These are phyloP conservation scores for Polygonum aviculare DNA, from an alignment of 148 eudicot genomes.

Conservation along the genomic window DNA sequence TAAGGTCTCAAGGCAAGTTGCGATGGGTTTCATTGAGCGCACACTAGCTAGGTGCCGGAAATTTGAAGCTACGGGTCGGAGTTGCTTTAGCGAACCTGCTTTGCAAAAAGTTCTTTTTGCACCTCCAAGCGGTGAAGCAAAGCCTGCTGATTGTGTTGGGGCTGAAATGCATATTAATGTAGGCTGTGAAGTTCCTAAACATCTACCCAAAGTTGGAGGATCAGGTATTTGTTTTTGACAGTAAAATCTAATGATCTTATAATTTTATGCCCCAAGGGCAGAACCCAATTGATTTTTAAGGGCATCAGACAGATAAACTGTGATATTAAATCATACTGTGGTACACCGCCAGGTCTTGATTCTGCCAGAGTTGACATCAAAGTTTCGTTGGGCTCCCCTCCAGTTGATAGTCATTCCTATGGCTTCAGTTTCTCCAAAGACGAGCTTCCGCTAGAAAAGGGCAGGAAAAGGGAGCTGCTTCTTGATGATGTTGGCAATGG, in stretches of 20 bases:
- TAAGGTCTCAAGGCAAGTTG: slow-evolving; percentile 46
- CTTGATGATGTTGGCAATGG: slow-evolving; percentile 32
- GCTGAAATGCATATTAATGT: slow-evolving; percentile 11
- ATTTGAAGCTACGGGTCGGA: slow-evolving; percentile 38
- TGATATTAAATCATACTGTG: neutral
- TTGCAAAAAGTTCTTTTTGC: slow-evolving; percentile 31
- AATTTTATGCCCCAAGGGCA: neutral
- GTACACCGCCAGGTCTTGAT: slow-evolving; percentile 13
- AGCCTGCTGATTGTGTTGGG: slow-evolving; percentile 11
- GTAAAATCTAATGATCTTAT: neutral
- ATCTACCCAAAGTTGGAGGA: slow-evolving; percentile 18
- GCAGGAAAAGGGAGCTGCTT: slow-evolving; percentile 23
- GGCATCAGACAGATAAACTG: neutral
- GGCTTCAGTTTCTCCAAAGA: slow-evolving; percentile 16
- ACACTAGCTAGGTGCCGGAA: slow-evolving; percentile 36
- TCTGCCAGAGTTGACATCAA: slow-evolving; percentile 18
- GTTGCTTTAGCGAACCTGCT: slow-evolving; percentile 43
- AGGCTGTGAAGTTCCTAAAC: slow-evolving; percentile 21
- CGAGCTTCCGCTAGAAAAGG: slow-evolving; percentile 17
- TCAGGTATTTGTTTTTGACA: slow-evolving; percentile 22
- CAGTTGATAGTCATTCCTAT: slow-evolving; percentile 15
- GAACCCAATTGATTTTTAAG: neutral
- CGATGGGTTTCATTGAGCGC: slow-evolving; percentile 38
- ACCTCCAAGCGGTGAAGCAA: slow-evolving; percentile 21
- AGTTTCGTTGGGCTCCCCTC: slow-evolving; percentile 23